phyloP scores from a whole-genome alignment of 768 basidiomycete species.

The Hericium rajendrae region DNA sequence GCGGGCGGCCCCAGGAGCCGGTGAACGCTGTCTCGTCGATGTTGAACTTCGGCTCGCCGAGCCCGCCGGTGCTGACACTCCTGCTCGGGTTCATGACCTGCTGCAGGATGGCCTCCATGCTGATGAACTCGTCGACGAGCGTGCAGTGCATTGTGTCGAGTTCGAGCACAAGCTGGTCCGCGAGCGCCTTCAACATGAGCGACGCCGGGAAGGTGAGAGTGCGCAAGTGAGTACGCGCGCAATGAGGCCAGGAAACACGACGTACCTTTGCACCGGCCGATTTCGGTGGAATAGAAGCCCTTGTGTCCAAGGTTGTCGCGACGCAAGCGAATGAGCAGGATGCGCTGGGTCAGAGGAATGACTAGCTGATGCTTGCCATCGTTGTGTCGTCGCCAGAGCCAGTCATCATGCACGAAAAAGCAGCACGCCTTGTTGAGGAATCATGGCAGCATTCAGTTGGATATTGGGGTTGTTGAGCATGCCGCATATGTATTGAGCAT shows the following conservation, averaged over 20 bases:
- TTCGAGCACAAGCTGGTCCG: slow-evolving; percentile 43
- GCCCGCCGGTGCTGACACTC: slow-evolving; percentile 49
- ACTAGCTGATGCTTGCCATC: slow-evolving; percentile 15
- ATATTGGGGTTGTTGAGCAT: slow-evolving; percentile 32
- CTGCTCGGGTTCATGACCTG: slow-evolving; percentile 65
- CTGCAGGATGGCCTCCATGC: slow-evolving; percentile 47
- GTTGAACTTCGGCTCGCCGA: slow-evolving; percentile 73
- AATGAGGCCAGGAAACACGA: neutral
- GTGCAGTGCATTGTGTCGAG: slow-evolving; percentile 38
- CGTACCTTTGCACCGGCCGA: slow-evolving; percentile 41
- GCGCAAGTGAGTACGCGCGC: too few relatives aligned
- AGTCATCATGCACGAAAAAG: neutral
- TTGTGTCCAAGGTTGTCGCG: slow-evolving; percentile 16
- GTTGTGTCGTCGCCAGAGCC: slow-evolving; percentile 9
- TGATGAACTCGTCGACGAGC: slow-evolving; percentile 50
- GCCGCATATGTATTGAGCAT: slow-evolving; percentile 29
- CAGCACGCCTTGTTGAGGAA: neutral
- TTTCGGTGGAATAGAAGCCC: slow-evolving; percentile 26
- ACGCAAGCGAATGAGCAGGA: slow-evolving; percentile 4
- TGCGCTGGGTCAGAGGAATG: neutral
- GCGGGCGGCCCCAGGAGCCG: slow-evolving; percentile 41
- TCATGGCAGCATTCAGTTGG: slow-evolving; percentile 27
- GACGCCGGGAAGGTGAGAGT: slow-evolving; percentile 35
- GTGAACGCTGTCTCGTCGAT: slow-evolving; percentile 48
- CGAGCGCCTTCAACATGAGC: slow-evolving; percentile 53